Evolutionary conservation across 2,329 filamentous ascomycete genomes (phyloP), one percentile per base, ranked within the genome.

Genomic region (Beauveria bassiana): DNA sequence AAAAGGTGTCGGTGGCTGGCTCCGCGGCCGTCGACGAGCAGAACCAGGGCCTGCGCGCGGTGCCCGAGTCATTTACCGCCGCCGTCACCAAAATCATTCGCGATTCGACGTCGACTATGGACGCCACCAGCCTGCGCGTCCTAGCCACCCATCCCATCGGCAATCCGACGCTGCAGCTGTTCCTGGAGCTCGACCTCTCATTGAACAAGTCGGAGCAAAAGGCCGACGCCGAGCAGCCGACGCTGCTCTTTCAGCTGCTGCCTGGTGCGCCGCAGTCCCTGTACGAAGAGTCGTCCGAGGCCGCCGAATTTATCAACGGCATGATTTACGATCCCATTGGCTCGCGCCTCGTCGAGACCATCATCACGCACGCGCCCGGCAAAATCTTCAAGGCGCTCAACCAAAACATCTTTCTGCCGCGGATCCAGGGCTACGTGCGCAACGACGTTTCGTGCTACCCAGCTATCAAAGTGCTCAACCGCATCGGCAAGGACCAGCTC

Each of bases 381-480:
- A 96, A 95, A 74, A 77, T 92, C 40, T 99, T 98, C 83, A 97
- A 96, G 74, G 84, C 86, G 16, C 81, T 99, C 6, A 93, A 96
- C 75, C 85, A 83, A 62, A 86, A 88, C 66, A 85, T 92, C 65
- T 89, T 98, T 73, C 88, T 87, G 64, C 86, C 89, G 16, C 85
- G 91, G 28, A 89, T 98, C 68, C 86, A 87, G 24, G 89, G 86
- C 45, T 83, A 96, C 63, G 85, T 93, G 6, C 88, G 92, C 62
- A 98, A 98, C 71, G 93, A 96, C 68, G 89, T 93, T 54, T 92
- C 95, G 6, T 89, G 86, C 26, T 98, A 96, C 70, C 89, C 96
- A 0, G 91, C 91, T 22, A 89, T 93, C 66, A 85, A 86, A 62
- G 86, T 96, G 3, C 78, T 99, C 49, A 90, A 91, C 71, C 85